Conservation (phyloP, 176 grass and related monocot species). For the Oryza officinalis region DNA sequence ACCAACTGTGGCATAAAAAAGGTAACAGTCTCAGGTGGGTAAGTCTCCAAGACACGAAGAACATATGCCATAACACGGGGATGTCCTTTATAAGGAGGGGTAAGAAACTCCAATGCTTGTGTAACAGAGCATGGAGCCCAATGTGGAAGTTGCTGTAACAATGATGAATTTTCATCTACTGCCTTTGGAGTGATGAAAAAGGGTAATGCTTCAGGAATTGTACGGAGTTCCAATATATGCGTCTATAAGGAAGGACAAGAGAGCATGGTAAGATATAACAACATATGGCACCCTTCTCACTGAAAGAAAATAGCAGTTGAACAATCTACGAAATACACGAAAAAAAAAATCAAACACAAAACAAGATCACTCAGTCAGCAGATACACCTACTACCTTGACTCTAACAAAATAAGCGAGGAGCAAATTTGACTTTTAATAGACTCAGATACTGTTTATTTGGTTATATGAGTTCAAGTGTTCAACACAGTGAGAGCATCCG, state of each 20-base stretch:
- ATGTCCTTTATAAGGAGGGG: conserved; percentile 95
- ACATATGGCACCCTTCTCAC: conserved; percentile 22
- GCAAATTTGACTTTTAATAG: neutral
- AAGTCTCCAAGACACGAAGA: conserved; percentile 97
- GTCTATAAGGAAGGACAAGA: conserved; percentile 46
- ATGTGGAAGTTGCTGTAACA: conserved; percentile 94
- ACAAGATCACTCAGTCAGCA: neutral
- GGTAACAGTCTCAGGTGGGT: conserved; percentile 88
- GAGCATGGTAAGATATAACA: conserved; percentile 12
- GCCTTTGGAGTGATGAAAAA: conserved; percentile 99
- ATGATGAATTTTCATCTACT: conserved; percentile 86
- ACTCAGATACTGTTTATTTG: neutral
- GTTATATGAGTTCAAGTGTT: conserved; percentile 3
- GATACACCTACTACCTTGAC: neutral
- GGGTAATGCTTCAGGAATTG: conserved; percentile 91
- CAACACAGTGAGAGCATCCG: neutral
- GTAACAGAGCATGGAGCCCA: conserved; percentile 98
- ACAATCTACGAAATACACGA: conserved; percentile 23
- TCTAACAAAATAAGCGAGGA: neutral
- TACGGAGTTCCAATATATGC: conserved; percentile 83
- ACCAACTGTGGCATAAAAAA: conserved; percentile 99
- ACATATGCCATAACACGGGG: conserved; percentile 98
- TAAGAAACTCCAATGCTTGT: conserved; percentile 94
- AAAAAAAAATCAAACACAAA: conserved; percentile 27
- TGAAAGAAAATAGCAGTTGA: conserved; percentile 13